phyloP scores from a whole-genome alignment of 1,284 basidiomycete genomes.

The Cystobasidiaceae sp. region DNA sequence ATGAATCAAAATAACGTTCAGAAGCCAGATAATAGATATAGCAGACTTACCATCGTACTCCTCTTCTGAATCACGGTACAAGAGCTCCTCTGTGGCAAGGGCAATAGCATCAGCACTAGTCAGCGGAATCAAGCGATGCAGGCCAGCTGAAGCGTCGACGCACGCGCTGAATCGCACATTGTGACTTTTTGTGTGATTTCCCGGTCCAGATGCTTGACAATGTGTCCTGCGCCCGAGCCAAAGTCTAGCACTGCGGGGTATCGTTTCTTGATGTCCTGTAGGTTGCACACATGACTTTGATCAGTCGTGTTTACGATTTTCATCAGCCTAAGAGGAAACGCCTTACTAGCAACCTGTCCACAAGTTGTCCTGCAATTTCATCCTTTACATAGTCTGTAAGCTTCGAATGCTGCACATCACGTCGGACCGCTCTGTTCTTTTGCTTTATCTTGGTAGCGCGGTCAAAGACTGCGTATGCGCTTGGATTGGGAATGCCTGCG shows the following conservation, averaged over 20 bases:
- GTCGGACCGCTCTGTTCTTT: constrained; percentile 64
- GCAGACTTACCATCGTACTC: constrained; percentile 64
- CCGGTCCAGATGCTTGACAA: constrained; percentile 74
- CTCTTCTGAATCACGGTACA: constrained; percentile 66
- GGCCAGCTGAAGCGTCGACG: constrained; percentile 35
- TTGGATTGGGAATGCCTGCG: constrained; percentile 20
- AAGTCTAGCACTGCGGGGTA: constrained; percentile 80
- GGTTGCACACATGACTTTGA: constrained; percentile 1
- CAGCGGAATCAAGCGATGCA: not conserved
- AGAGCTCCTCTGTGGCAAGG: constrained; percentile 53
- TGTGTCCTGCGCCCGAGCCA: constrained; percentile 89
- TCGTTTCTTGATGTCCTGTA: constrained; percentile 80
- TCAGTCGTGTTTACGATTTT: not conserved
- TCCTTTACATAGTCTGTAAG: constrained; percentile 88
- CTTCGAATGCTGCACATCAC: constrained; percentile 58
- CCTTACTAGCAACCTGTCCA: constrained; percentile 75
- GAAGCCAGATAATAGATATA: not conserved
- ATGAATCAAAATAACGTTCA: not conserved
- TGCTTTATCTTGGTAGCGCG: constrained; percentile 74
- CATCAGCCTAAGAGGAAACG: not conserved
- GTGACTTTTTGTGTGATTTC: constrained; percentile 67
- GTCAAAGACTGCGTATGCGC: constrained; percentile 65
- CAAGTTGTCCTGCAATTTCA: constrained; percentile 82
- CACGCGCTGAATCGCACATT: constrained; percentile 86
- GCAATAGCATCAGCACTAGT: not conserved